Evolutionary conservation across 164 flowering plant species (phyloP), one percentile per base, ranked within the genome.

Genomic region (Liquidambar formosana): DNA sequence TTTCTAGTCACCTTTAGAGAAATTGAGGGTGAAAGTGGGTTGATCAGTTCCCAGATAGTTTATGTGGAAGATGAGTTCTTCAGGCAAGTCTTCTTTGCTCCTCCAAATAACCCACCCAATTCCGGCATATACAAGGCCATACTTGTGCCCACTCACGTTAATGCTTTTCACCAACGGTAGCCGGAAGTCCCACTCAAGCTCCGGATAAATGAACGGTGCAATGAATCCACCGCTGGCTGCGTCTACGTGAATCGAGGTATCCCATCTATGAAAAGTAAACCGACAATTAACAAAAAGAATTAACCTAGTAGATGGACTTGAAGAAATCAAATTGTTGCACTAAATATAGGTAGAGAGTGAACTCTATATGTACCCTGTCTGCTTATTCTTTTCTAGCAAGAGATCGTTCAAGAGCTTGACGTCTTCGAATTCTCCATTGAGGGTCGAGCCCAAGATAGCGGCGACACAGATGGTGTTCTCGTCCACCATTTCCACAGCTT

Each of bases 1-100:
- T 18, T 10, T 38, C 18, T 46, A 38, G 18, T 25, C 25, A 76
- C 80, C 81, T 71, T 80, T 80, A 26, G 83, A 80, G 75, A 80
- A 77, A 26, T 80, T 80, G 75, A 80, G 81, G 12, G 83, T 80
- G 74, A 80, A 77, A n/a, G n/a, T n/a, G n/a, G n/a, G n/a, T n/a
- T n/a, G n/a, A n/a, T n/a, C n/a, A n/a, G n/a, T n/a, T n/a, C n/a
- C n/a, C n/a, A n/a, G n/a, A n/a, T n/a, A n/a, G n/a, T n/a, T n/a
- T n/a, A n/a, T n/a, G n/a, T n/a, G n/a, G n/a, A n/a, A n/a, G n/a
- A n/a, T n/a, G n/a, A n/a, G n/a, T n/a, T n/a, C n/a, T n/a, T n/a
- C n/a, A 33, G 83, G 83, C 70, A 80, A 64, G 66, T 80, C 83
- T 1, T 69, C 70, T 53, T 80, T 75, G 80, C 56, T 72, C 62